Evolutionary conservation across 2,329 filamentous ascomycete species (phyloP), one percentile per base, ranked within the genome.

Genomic region (Ophiostoma tasmaniense): DNA sequence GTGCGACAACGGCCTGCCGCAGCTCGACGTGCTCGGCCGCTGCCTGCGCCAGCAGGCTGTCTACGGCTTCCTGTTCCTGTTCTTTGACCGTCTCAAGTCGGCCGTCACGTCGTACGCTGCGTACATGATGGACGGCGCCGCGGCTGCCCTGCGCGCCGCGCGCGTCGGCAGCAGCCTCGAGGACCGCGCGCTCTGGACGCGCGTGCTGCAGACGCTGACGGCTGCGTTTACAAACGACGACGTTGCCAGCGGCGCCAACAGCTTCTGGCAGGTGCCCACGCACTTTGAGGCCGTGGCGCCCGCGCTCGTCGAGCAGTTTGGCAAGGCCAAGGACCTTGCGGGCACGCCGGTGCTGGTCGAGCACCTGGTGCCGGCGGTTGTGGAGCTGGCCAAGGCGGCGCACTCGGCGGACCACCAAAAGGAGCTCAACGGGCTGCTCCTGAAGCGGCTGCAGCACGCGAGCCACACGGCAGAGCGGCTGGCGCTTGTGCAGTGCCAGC

Each of bases 61-160:
- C 73, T 97, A 93, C 81, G 86, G 87, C 67, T 97, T 97, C 81
- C 81, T 96, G 61, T 80, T 87, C 50, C 81, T 85, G 17, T 93
- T 98, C 79, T 97, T 97, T 75, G 87, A 89, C 70, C 90, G 87
- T 72, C 88, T 98, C 71, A 95, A 95, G 84, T 95, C 92, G 8
- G 94, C 98, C 69, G 93, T 98, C 70, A 98, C 95, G 11, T 90
- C 89, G 78, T 99, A 99, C 77, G 89, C 92, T 1, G 90, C 89
- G 71, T 96, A 96, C 76, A 81, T 97, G 35, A 79, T 97, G 70
- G 92, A 96, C 55, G 89, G 88, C 73, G 87, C 89, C 0, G 87
- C 90, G 35, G 83, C 85, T 64, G 82, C 90, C 22, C 83, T 96
- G 50, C 79, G 75, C 67, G 77, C 75, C 2, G 74, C 79, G 10